Percentiles rank a stretch among this genome's conserved stretches.
Conservation (phyloP, 441 rosid species). For the Populus hybrid region DNA sequence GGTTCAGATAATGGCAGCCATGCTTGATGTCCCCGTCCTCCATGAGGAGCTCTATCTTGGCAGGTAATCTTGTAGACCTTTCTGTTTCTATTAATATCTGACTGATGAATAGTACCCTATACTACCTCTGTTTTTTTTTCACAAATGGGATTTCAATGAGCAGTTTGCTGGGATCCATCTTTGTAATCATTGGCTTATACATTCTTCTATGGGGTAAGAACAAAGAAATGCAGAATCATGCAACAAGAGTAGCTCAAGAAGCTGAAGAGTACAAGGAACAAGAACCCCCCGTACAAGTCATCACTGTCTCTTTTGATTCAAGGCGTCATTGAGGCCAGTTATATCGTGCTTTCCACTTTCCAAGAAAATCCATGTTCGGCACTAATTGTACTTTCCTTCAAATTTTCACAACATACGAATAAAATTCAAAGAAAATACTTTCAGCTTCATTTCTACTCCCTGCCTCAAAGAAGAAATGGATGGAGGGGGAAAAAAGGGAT, state of each 20-base stretch:
- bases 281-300: constrained; percentile 31
- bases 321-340: constrained; percentile 11
- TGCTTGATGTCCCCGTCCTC: constrained; percentile 50
- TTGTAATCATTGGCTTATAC: constrained; percentile 54
- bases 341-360: neutral
- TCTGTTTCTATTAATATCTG: neutral
- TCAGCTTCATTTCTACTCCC: neutral
- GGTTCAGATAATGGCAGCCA: constrained; percentile 52
- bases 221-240: constrained; percentile 38
- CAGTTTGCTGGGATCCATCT: constrained; percentile 60
- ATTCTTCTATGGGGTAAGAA: constrained; percentile 68
- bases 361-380: neutral
- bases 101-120: neutral
- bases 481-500: neutral
- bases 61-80: constrained; percentile 29
- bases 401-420: neutral
- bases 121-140: neutral
- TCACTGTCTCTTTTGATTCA: constrained; percentile 31
- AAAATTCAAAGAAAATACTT: neutral
- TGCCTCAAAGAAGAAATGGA: neutral
- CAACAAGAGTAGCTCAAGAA: constrained; percentile 32
- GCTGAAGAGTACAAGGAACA: constrained; percentile 34
- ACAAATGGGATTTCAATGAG: neutral
- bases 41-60: constrained; percentile 54
- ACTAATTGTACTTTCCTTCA: neutral